Evolutionary conservation across 345 rosid genomes (phyloP).

Genomic region (Pugionium cornutum): DNA sequence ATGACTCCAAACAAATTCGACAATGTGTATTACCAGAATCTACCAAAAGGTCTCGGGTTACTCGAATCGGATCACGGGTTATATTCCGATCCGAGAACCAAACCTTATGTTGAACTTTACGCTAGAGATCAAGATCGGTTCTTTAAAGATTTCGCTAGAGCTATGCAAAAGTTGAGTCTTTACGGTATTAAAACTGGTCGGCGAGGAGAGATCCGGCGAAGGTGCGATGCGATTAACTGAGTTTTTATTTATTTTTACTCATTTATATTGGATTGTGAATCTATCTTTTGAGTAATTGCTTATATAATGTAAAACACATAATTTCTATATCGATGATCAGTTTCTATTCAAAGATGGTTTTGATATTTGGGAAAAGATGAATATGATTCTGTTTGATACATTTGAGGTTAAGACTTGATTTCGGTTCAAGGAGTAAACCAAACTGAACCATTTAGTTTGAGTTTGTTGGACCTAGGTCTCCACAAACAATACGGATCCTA

Average conservation of each 20-base stretch:
- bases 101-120: conserved; percentile 67
- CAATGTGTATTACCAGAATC: conserved; percentile 74
- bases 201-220: conserved; percentile 84
- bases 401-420: neutral
- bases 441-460: conserved; percentile 1
- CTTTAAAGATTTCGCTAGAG: conserved; percentile 66
- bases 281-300: conserved; percentile 25
- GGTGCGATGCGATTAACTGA: conserved; percentile 84
- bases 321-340: neutral
- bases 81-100: conserved; percentile 54
- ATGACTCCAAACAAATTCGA: conserved; percentile 92
- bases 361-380: conserved; percentile 8
- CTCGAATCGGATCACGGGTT: conserved; percentile 79
- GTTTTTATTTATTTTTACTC: neutral
- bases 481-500: too few species aligned
- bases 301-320: conserved; percentile 24
- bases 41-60: conserved; percentile 77
- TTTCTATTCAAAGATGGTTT: neutral
- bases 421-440: conserved; percentile 5
- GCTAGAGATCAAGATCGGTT: conserved; percentile 63
- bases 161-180: conserved; percentile 83
- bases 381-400: neutral
- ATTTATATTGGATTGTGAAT: conserved; percentile 7
- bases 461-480: conserved; percentile 34
- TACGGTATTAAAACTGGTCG: conserved; percentile 75